These are phyloP conservation scores for Neotropicomus parvogracilis DNA, from an alignment of 1,284 basidiomycete species.

Conservation along the genomic window DNA sequence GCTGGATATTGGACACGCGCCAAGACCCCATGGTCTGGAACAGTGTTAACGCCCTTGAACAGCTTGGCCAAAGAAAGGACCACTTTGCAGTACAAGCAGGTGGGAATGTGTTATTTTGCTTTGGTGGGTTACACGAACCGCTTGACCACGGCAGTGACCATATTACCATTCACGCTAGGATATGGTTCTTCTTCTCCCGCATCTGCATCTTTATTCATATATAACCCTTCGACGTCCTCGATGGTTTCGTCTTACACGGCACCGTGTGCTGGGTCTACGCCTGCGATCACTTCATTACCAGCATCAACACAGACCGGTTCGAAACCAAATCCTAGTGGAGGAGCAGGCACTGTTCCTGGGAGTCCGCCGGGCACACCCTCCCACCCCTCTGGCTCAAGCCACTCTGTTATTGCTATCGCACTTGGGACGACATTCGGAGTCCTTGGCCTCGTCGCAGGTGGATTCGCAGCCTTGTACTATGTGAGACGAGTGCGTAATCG, in stretches of 20 bases:
- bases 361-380: constrained; percentile 10
- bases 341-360: constrained; percentile 4
- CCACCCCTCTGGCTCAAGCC: constrained; percentile 13
- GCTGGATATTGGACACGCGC: constrained; percentile 69
- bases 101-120: constrained; percentile 67
- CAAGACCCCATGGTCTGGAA: constrained; percentile 57
- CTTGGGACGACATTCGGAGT: constrained; percentile 56
- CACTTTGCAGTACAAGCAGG: constrained; percentile 67
- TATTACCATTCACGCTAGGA: constrained; percentile 39
- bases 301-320: constrained; percentile 23
- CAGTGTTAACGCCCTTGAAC: constrained; percentile 45
- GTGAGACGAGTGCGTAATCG: constrained; percentile 23
- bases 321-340: constrained; percentile 15
- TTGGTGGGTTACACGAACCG: constrained; percentile 52
- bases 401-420: constrained; percentile 45
- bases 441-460: constrained; percentile 46
- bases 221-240: constrained; percentile 40
- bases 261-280: constrained; percentile 25
- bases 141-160: not conserved
- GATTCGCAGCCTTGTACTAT: constrained; percentile 42
- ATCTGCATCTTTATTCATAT: constrained; percentile 50
- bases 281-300: constrained; percentile 28
- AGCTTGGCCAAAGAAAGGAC: constrained; percentile 62
- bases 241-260: constrained; percentile 33
- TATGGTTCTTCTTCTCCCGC: constrained; percentile 46